Evolutionary conservation across 1,139 yeast species (phyloP).

Genomic region (Hansenula lynferdii): DNA sequence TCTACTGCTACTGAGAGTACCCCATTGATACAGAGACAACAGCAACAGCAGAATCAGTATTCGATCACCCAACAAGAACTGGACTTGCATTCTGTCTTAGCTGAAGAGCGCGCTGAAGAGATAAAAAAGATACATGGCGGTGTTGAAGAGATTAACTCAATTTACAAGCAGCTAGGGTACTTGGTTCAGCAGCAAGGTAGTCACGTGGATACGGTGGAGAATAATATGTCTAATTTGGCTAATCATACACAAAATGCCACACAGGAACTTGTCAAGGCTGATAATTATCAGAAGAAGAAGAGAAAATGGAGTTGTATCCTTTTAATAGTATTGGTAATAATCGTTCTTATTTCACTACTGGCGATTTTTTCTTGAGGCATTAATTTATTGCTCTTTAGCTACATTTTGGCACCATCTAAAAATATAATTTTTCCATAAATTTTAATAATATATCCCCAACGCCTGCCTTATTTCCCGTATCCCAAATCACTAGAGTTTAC

Average conservation of each 20-base stretch:
- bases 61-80: slow-evolving; percentile 56
- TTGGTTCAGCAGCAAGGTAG: slow-evolving; percentile 81
- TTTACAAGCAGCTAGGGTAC: slow-evolving; percentile 74
- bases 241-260: slow-evolving; percentile 68
- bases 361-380: slow-evolving; percentile 14
- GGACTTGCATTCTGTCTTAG: slow-evolving; percentile 65
- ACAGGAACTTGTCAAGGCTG: slow-evolving; percentile 65
- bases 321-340: slow-evolving; percentile 42
- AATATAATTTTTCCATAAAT: too few species aligned
- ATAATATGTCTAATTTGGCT: slow-evolving; percentile 63
- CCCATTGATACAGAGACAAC: slow-evolving; percentile 25
- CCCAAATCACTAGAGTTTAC: too few species aligned
- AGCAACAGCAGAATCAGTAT: slow-evolving; percentile 33
- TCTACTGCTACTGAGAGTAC: slow-evolving; percentile 20
- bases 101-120: slow-evolving; percentile 71
- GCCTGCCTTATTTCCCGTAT: too few species aligned
- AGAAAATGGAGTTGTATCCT: slow-evolving; percentile 73
- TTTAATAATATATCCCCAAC: too few species aligned
- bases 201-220: slow-evolving; percentile 79
- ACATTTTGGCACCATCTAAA: too few species aligned
- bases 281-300: slow-evolving; percentile 63
- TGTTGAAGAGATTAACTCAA: slow-evolving; percentile 76
- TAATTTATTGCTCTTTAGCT: too few species aligned
- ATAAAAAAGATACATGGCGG: slow-evolving; percentile 72
- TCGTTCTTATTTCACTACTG: slow-evolving; percentile 34